phyloP scores from a whole-genome alignment of 176 grass and related monocot species.

The Lolium rigidum region DNA sequence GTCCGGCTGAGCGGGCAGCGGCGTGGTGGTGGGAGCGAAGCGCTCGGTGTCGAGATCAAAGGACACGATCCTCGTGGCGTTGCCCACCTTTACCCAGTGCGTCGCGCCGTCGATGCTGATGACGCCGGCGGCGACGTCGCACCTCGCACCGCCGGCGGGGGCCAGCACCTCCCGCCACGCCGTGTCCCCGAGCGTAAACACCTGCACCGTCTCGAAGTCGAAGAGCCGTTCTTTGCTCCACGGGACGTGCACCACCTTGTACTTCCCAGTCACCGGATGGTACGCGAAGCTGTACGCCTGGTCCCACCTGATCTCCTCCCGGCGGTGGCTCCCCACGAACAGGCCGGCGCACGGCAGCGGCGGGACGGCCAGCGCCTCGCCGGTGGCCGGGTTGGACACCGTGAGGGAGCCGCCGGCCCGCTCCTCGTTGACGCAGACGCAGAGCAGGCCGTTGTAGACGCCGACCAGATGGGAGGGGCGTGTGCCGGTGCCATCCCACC shows the following conservation, averaged over 20 bases:
- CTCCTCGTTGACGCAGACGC: not conserved
- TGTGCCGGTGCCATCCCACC: too few species aligned
- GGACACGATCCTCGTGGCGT: not conserved
- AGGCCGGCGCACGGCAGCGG: not conserved
- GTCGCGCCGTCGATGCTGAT: too few species aligned
- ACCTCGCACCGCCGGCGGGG: too few species aligned
- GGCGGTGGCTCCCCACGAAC: too few species aligned
- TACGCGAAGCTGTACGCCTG: not conserved
- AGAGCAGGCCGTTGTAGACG: not conserved
- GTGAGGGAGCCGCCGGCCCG: not conserved
- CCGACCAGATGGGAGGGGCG: not conserved
- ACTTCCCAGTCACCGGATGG: not conserved
- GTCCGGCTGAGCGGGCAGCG: not conserved
- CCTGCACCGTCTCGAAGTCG: too few species aligned
- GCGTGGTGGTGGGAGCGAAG: not conserved
- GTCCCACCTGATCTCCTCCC: not conserved
- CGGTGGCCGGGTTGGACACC: not conserved
- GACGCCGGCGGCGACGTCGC: too few species aligned
- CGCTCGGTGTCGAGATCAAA: not conserved
- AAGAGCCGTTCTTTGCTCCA: too few species aligned
- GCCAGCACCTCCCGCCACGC: too few species aligned
- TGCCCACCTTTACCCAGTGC: not conserved
- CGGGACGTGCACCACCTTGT: too few species aligned
- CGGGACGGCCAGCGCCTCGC: not conserved
- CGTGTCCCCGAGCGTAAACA: too few species aligned